Evolutionary conservation across 2,329 filamentous ascomycete species (phyloP).

Genomic region (Talaromyces sp.): DNA sequence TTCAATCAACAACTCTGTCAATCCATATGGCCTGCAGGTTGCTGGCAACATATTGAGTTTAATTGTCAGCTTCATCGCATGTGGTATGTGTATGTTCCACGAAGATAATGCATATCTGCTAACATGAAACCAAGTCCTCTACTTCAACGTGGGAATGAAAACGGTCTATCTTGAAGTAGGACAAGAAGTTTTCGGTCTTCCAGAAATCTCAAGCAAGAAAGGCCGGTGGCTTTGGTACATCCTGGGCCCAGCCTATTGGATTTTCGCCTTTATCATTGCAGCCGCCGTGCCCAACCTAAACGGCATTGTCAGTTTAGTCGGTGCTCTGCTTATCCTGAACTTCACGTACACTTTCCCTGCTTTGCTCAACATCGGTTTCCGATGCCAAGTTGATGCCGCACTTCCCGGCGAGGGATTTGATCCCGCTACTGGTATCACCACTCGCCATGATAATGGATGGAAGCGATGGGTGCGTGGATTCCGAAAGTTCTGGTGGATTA

Average conservation of each 20-base stretch:
- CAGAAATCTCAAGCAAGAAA: constrained; percentile 48
- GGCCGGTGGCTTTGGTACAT: constrained; percentile 56
- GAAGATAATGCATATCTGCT: background rate
- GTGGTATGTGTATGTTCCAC: constrained; percentile 24
- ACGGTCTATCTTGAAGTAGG: constrained; percentile 55
- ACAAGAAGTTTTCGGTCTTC: constrained; percentile 54
- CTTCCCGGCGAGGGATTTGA: constrained; percentile 49
- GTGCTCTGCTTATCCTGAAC: constrained; percentile 58
- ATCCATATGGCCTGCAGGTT: constrained; percentile 52
- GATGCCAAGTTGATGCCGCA: constrained; percentile 51
- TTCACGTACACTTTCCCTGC: constrained; percentile 64
- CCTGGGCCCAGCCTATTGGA: constrained; percentile 61
- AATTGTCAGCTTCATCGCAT: constrained; percentile 50
- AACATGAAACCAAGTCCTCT: constrained; percentile 38
- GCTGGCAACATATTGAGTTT: constrained; percentile 50
- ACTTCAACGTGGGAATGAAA: constrained; percentile 59
- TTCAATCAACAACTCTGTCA: constrained; percentile 33
- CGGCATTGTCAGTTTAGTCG: constrained; percentile 53
- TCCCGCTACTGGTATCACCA: constrained; percentile 41
- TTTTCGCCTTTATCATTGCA: constrained; percentile 57
- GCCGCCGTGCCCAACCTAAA: constrained; percentile 58
- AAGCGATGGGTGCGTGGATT: constrained; percentile 48
- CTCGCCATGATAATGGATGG: constrained; percentile 42
- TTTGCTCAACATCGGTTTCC: constrained; percentile 51
- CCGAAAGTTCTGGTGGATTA: constrained; percentile 19